Percentiles rank a stretch among this genome's conserved stretches.
phyloP scores from a whole-genome alignment of 2,329 filamentous ascomycete species.

The Chrysoporthe austroafricana region DNA sequence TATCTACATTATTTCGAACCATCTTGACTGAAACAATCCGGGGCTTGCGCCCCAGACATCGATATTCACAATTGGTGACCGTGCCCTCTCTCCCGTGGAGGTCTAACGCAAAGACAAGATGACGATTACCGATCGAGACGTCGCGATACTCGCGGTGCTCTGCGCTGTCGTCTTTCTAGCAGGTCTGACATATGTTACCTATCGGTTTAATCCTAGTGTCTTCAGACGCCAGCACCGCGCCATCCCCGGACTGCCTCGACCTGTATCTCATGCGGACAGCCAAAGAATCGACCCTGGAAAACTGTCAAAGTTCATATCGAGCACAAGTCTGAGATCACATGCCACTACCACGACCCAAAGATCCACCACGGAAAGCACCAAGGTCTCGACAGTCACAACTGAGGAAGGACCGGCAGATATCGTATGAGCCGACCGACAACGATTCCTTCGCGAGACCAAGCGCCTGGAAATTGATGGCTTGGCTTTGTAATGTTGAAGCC shows the following conservation, averaged over 20 bases:
- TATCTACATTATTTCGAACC: too few species aligned
- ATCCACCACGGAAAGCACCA: background rate
- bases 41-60: background rate
- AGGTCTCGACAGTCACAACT: background rate
- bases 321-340: conserved; percentile 9
- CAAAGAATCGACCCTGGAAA: conserved; percentile 3
- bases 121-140: background rate
- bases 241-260: background rate
- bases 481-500: background rate
- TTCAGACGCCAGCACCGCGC: background rate
- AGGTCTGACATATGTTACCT: background rate
- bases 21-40: too few species aligned
- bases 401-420: background rate
- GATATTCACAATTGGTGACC: background rate
- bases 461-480: background rate
- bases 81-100: too few species aligned
- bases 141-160: conserved; percentile 12
- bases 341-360: background rate
- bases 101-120: background rate
- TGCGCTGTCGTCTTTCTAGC: background rate
- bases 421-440: background rate
- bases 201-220: conserved; percentile 3
- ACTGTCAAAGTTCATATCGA: conserved; percentile 5
- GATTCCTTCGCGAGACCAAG: background rate
- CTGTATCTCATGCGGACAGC: background rate